These are phyloP conservation scores for Porpolomopsis calyptriformis DNA, from an alignment of 768 basidiomycete genomes.

Conservation along the genomic window DNA sequence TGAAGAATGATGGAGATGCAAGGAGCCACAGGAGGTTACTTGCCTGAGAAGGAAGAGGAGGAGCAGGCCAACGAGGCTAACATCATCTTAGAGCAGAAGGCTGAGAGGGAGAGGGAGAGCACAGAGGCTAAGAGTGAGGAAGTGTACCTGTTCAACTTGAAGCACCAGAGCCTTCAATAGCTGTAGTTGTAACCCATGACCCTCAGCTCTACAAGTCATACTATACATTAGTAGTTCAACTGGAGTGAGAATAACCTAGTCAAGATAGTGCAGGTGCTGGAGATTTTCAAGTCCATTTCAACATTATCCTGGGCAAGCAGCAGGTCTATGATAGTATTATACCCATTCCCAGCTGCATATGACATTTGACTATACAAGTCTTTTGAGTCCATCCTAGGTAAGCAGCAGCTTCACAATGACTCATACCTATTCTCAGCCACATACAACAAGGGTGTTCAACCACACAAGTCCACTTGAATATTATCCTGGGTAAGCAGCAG, in stretches of 20 bases:
- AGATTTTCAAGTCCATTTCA: no score
- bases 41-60: conserved; percentile 28
- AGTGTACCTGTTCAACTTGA: conserved; percentile 18
- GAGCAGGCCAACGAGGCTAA: conserved; percentile 32
- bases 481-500: no score
- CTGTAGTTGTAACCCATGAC: conserved; percentile 42
- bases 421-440: no score
- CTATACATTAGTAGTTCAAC: conserved; percentile 71
- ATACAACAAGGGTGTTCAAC: no score
- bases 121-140: conserved; percentile 24
- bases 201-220: conserved; percentile 51
- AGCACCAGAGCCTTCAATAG: conserved; percentile 29
- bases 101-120: conserved; percentile 31
- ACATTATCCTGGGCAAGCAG: no score
- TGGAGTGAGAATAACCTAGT: conserved; percentile 45
- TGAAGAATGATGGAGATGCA: conserved; percentile 53
- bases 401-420: no score
- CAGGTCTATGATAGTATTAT: no score
- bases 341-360: no score
- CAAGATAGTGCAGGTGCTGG: conserved; percentile 58
- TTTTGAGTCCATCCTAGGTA: no score
- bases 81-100: conserved; percentile 35
- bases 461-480: no score
- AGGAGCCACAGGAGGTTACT: conserved; percentile 41
- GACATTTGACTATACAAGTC: no score